Evolutionary conservation across 2,329 filamentous ascomycete species (phyloP), one percentile per base, ranked within the genome.

Genomic region (Eutypella sp.): DNA sequence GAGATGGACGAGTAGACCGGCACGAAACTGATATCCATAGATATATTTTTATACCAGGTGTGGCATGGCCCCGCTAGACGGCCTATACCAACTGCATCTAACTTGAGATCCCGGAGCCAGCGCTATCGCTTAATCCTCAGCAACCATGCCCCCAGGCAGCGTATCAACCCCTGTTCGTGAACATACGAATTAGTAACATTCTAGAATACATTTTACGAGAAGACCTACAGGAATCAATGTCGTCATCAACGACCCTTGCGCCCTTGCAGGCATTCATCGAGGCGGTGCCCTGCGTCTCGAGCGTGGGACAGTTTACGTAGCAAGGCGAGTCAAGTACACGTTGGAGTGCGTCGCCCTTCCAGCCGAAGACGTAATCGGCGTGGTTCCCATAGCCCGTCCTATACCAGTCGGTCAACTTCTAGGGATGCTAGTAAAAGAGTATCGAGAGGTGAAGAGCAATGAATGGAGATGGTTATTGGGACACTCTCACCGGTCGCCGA

Each of bases 351-450:
- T 63, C 57, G 46, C 56, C 58, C 38, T 62, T 59, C 59, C 59
- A 60, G n/a, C 59, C 57, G 40, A 61, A 61, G 11, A 61, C 45
- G 40, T 62, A 63, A 38, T 63, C 61, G 18, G 56, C 59, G 40
- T 63, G 59, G 40, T 57, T 59, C 4, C 57, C 59, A 34, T 57
- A 60, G 24, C 62, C 62, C 3, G 58, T 62, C 13, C 53, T 43
- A 16, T 40, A n/a, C n/a, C n/a, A n/a, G n/a, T n/a, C n/a, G n/a
- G n/a, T n/a, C n/a, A n/a, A n/a, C n/a, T n/a, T n/a, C n/a, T n/a
- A n/a, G n/a, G n/a, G n/a, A 33, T 33, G 4, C 5, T 33, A 11
- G 16, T 15, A 11, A 11, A n/a, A 15, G 29, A n/a, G 5, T 15
- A 33, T 15, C 13, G 11, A 7, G 29, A 4, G 29, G 29, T 11